Percentiles rank a stretch among this genome's conserved stretches.
Conservation (phyloP, 23 red algal species). For the Gracilariopsis chorda region DNA sequence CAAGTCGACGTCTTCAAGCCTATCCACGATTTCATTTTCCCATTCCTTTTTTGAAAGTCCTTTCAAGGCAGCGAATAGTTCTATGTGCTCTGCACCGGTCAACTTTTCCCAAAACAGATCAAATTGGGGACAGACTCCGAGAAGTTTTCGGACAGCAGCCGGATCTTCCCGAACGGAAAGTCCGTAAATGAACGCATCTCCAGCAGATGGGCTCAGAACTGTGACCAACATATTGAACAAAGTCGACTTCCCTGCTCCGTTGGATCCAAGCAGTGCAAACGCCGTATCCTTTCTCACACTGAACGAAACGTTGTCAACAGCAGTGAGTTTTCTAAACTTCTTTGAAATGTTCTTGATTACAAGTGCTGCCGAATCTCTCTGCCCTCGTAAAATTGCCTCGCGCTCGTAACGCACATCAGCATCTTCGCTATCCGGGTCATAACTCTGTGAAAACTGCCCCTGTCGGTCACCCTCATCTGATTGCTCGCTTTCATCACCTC, state of each 20-base stretch:
- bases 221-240: conserved; percentile 89
- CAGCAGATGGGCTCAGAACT: conserved; percentile 30
- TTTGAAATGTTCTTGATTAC: conserved; percentile 79
- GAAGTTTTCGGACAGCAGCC: conserved; percentile 62
- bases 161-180: conserved; percentile 57
- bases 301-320: conserved; percentile 83
- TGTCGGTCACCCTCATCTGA: not conserved
- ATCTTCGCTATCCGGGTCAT: conserved; percentile 52
- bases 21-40: conserved; percentile 46
- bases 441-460: not conserved
- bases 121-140: conserved; percentile 95
- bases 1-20: conserved; percentile 85
- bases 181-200: conserved; percentile 83
- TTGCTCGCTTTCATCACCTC: not conserved
- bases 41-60: conserved; percentile 51
- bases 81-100: conserved; percentile 84
- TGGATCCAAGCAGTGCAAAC: conserved; percentile 79
- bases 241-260: conserved; percentile 91
- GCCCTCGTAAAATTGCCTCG: conserved; percentile 16
- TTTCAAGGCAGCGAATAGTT: conserved; percentile 91
- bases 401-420: conserved; percentile 49
- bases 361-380: conserved; percentile 53
- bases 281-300: conserved; percentile 69
- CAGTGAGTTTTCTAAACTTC: conserved; percentile 59
- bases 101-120: conserved; percentile 82